Conservation (phyloP, 1,284 basidiomycete genomes). For the Lentinula novae-zelandiae region DNA sequence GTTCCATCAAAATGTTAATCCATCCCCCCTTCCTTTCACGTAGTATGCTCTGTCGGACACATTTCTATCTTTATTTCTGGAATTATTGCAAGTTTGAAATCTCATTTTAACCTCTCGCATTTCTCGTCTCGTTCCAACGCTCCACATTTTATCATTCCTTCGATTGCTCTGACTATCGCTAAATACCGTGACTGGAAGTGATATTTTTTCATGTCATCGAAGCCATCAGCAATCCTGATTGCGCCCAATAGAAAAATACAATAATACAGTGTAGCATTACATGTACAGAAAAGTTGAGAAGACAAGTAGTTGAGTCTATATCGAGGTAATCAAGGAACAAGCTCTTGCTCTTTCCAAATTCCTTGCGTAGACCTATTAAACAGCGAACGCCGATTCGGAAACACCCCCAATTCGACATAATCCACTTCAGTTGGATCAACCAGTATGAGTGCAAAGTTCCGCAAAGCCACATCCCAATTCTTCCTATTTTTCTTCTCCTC, state of each 20-base stretch:
- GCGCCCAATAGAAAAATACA: too few relatives aligned
- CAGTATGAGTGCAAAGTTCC: slow-evolving; percentile 62
- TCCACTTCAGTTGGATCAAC: slow-evolving; percentile 65
- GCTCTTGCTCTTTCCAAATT: slow-evolving; percentile 48
- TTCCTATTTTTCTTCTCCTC: slow-evolving; percentile 38
- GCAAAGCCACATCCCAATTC: slow-evolving; percentile 47
- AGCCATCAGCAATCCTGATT: too few relatives aligned
- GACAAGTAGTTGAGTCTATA: too few relatives aligned
- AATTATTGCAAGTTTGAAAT: background rate
- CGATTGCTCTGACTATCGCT: too few relatives aligned
- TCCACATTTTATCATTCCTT: too few relatives aligned
- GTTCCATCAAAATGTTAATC: background rate
- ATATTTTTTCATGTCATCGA: too few relatives aligned
- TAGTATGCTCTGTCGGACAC: background rate
- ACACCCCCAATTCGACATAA: slow-evolving; percentile 50
- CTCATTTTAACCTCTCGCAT: too few relatives aligned
- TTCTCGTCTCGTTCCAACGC: too few relatives aligned
- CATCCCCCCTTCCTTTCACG: too few relatives aligned
- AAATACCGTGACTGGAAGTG: too few relatives aligned
- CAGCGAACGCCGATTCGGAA: slow-evolving; percentile 52
- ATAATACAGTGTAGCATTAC: background rate
- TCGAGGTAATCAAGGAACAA: slow-evolving; percentile 45
- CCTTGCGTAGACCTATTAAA: slow-evolving; percentile 40
- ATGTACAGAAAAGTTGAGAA: background rate
- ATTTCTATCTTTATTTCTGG: background rate